A percentile compares a stretch with the other conserved stretches of the same genome.
phyloP scores from a whole-genome alignment of 257 asterid species.

The Lavandula angustifolia region DNA sequence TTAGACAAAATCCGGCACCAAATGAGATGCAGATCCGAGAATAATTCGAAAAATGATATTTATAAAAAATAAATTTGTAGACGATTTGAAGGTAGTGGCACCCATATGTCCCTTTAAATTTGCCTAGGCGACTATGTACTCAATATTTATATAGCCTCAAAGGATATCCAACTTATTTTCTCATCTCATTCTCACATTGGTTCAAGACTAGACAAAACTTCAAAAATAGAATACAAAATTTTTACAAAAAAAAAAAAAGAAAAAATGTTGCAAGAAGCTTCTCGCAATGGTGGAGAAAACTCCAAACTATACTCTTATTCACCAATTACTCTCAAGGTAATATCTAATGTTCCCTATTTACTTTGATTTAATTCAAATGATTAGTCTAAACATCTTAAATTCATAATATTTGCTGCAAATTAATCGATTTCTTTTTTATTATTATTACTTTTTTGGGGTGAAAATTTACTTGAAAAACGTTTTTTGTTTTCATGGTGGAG shows the following conservation, averaged over 20 bases:
- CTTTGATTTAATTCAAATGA: not conserved
- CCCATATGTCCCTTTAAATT: no score
- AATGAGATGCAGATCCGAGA: no score
- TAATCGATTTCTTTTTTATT: not conserved
- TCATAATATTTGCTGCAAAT: no score
- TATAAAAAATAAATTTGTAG: no score
- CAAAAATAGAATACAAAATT: not conserved
- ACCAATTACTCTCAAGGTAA: slow-evolving; percentile 77
- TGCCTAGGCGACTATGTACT: no score
- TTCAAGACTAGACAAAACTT: not conserved
- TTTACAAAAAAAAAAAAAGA: not conserved
- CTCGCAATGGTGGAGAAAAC: slow-evolving; percentile 35
- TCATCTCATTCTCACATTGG: not conserved
- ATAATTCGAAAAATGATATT: no score
- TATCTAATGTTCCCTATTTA: not conserved
- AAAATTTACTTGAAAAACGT: not conserved
- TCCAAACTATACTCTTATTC: slow-evolving; percentile 34
- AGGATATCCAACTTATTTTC: not conserved
- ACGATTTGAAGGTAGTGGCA: no score
- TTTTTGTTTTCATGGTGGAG: not conserved
- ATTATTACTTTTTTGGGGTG: not conserved
- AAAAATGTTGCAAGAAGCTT: slow-evolving; percentile 32
- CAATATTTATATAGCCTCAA: not conserved
- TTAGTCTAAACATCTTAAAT: not conserved
- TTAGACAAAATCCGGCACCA: no score